Evolutionary conservation across 2,329 filamentous ascomycete genomes (phyloP), one percentile per base, ranked within the genome.

Genomic region (Leptographium galeiforme): DNA sequence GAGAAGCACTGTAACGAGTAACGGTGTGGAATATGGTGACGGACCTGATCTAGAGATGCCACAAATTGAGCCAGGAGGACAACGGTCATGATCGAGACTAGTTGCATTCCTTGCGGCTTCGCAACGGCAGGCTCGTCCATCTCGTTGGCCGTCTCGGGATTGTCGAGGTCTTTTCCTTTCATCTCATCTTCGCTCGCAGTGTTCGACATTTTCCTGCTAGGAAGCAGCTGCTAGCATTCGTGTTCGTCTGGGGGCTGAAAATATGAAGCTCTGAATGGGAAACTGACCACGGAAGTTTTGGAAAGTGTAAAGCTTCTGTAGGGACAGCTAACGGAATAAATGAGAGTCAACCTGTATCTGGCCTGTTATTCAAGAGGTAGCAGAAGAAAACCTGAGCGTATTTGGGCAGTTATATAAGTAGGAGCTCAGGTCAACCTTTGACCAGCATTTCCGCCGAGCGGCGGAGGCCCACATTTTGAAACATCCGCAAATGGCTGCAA

Each of bases 71-170:
- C 14, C 14, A 48, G 32, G 30, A 48, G n/a, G 46, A 36, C 33
- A 16, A 32, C 25, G 0, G 19, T 11, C 46, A 48, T 48, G 32
- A 48, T 34, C 46, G 14, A 32, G 12, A 48, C 32, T 32, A 48
- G 11, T 8, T 48, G 46, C 8, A 48, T 13, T 11, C 46, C 46
- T 11, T 36, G 46, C 4, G 46, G 46, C 53, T 70, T 43, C 18
- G 4, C 40, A 25, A 10, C 8, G 2, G 6, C n/a, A 11, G 40
- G n/a, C 40, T 43, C 40, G 8, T 5, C 18, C n/a, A 12, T 43
- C 7, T 43, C 40, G 40, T 43, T 19, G 18, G n/a, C 18, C n/a
- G 10, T 43, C n/a, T 43, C 40, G 5, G 19, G 18, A 25, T 43
- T 43, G n/a, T 43, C 40, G n/a, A 43, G 18, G n/a, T 19, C n/a